Base-by-base conservation (phyloP, 345 rosid species). In the Boechera stricta region DNA sequence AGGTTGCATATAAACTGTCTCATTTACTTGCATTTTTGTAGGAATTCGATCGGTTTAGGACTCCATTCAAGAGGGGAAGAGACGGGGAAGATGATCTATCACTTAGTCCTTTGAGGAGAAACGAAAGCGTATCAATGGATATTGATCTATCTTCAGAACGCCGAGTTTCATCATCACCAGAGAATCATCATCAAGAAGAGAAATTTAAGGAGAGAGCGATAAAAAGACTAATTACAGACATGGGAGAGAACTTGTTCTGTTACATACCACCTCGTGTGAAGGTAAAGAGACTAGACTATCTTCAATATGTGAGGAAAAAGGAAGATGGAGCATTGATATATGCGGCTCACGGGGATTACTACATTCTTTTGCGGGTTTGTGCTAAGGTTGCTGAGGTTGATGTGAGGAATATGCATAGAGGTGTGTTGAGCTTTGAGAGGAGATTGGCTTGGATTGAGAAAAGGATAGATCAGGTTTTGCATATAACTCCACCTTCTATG, bases 331-430 rank as follows among this genome's bases (percentile, higher is more conserved):
- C 77, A 18, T 64, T 82, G 41, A 73, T 83, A 32, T 89, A 87
- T 3, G 86, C 71, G 10, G 92, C 92, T 10, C 98, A 90, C 67
- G 95, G 94, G 3, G 97, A 92, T 82, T 90, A 94, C 74, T 92
- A 89, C 82, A 87, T 92, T 54, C 72, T 90, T 57, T 88, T 90
- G 64, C 86, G 87, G 10, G 85, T 85, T 47, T 92, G 93, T 66
- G 95, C 92, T 26, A 75, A 63, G 62, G 85, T 81, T 6, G 89
- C 86, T 18, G 84, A 87, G 81, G 82, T 94, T 5, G 93, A 90
- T 55, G 69, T 70, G 29, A 82, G 92, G 69, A 82, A 73, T 55
- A 85, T 94, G 94, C 96, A 94, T 64, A 63, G 76, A 21, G 91
- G 86, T 58, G 92, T 90, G 11, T 57, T 90, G 81, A 83, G 87